phyloP scores from a whole-genome alignment of 805 yeast genomes.

The Myxozyma kluyveri region DNA sequence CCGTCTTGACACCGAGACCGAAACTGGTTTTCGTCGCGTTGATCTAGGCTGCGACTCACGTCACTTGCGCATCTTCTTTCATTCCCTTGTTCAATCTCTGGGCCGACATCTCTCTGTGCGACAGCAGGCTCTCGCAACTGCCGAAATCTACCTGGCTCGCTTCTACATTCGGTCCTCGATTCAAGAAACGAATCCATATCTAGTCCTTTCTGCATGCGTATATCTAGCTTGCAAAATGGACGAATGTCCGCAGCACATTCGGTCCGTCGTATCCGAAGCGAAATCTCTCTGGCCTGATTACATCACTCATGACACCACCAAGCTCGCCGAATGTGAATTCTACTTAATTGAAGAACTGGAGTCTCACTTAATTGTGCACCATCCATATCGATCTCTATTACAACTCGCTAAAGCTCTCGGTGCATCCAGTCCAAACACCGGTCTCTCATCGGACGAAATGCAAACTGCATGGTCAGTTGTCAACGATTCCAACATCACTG shows the following conservation, averaged over 20 bases:
- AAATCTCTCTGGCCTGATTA: conserved; percentile 91
- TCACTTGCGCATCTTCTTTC: conserved; percentile 74
- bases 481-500: conserved; percentile 87
- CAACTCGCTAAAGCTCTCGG: conserved; percentile 48
- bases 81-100: conserved; percentile 65
- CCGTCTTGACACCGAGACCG: conserved; percentile 42
- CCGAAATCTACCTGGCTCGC: conserved; percentile 79
- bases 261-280: conserved; percentile 80
- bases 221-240: conserved; percentile 92
- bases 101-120: conserved; percentile 76
- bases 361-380: conserved; percentile 42
- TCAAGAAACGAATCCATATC: conserved; percentile 77
- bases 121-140: conserved; percentile 83
- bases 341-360: conserved; percentile 82
- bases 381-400: conserved; percentile 42
- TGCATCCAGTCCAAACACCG: conserved; percentile 31
- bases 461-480: conserved; percentile 88
- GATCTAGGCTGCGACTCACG: conserved; percentile 43
- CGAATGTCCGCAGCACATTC: conserved; percentile 91
- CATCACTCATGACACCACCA: conserved; percentile 85
- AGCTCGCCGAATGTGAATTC: conserved; percentile 93
- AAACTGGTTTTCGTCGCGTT: conserved; percentile 40
- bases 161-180: conserved; percentile 70
- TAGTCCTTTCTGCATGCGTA: conserved; percentile 77
- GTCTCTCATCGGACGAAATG: conserved; percentile 51